Conservation (phyloP, 495 filamentous ascomycete species). For the Daldinia bambusicola region DNA sequence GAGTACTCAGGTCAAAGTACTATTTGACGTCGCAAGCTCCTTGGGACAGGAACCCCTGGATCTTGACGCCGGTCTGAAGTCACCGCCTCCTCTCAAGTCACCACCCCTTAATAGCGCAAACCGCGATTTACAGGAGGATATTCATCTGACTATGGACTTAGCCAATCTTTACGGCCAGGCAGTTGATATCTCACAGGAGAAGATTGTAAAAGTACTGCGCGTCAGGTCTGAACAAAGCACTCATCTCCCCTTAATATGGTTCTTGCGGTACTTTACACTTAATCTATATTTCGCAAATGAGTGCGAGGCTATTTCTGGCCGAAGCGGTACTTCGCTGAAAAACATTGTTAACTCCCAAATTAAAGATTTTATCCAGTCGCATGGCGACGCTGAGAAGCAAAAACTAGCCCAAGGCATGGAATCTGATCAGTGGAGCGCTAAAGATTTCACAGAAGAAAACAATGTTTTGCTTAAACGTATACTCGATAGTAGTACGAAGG, state of each 20-base stretch:
- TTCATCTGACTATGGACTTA: slow-evolving; percentile 87
- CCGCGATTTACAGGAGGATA: slow-evolving; percentile 76
- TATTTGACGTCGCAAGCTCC: slow-evolving; percentile 93
- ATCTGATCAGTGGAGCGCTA: slow-evolving; percentile 87
- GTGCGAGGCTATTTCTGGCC: slow-evolving; percentile 93
- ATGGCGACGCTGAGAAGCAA: slow-evolving; percentile 81
- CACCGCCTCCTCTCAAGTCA: slow-evolving; percentile 55
- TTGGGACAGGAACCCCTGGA: slow-evolving; percentile 56
- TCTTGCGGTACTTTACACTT: slow-evolving; percentile 91
- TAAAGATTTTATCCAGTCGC: slow-evolving; percentile 81
- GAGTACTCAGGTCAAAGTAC: slow-evolving; percentile 89
- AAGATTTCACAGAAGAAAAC: slow-evolving; percentile 79
- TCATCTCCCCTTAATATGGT: slow-evolving; percentile 76
- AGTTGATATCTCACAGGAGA: slow-evolving; percentile 90
- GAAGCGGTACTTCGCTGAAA: slow-evolving; percentile 84
- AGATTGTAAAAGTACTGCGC: slow-evolving; percentile 89
- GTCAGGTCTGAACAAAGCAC: slow-evolving; percentile 88
- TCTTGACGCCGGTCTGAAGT: slow-evolving; percentile 50
- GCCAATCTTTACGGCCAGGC: slow-evolving; percentile 93
- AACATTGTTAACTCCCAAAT: slow-evolving; percentile 92
- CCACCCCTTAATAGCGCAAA: slow-evolving; percentile 49
- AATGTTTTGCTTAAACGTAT: slow-evolving; percentile 72
- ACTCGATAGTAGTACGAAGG: slow-evolving; percentile 80
- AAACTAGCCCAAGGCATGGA: slow-evolving; percentile 86
- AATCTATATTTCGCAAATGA: slow-evolving; percentile 96